Evolutionary conservation across 306 rosid species (phyloP).

Genomic region (Purshia tridentata): DNA sequence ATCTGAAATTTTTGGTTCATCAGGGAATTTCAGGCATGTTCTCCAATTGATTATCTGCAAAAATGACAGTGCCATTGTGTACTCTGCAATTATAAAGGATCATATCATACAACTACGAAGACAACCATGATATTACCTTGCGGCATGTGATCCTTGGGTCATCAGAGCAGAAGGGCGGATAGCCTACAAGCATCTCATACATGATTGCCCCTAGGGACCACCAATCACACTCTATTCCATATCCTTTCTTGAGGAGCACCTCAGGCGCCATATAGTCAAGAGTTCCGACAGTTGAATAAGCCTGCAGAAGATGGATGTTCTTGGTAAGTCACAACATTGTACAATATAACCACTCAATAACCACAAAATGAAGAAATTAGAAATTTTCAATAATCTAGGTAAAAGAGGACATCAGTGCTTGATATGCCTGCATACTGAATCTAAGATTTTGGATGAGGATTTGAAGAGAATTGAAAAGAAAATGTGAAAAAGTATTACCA

Average conservation of each 20-base stretch:
- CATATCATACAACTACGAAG: constrained; percentile 18
- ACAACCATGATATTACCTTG: constrained; percentile 56
- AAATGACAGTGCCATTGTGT: neutral
- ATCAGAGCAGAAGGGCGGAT: constrained; percentile 98
- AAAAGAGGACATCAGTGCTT: neutral
- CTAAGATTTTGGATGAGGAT: neutral
- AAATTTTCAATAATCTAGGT: neutral
- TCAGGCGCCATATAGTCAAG: constrained; percentile 99
- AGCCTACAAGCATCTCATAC: constrained; percentile 98
- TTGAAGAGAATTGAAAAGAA: constrained; percentile 11
- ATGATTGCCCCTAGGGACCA: constrained; percentile 99
- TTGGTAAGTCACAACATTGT: neutral
- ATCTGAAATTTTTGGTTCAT: constrained; percentile 79
- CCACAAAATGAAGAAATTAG: neutral
- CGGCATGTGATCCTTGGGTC: constrained; percentile 99
- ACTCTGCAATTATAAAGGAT: constrained; percentile 21
- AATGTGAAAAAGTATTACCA: constrained; percentile 44
- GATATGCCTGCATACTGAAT: neutral
- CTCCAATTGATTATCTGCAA: constrained; percentile 95
- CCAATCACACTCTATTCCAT: constrained; percentile 99
- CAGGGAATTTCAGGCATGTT: constrained; percentile 92
- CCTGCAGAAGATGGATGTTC: constrained; percentile 43
- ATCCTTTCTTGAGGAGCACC: constrained; percentile 94
- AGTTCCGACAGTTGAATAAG: constrained; percentile 98
- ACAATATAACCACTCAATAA: neutral